phyloP scores from a whole-genome alignment of 352 stramenopile genomes.

The Pythium brachiatum region DNA sequence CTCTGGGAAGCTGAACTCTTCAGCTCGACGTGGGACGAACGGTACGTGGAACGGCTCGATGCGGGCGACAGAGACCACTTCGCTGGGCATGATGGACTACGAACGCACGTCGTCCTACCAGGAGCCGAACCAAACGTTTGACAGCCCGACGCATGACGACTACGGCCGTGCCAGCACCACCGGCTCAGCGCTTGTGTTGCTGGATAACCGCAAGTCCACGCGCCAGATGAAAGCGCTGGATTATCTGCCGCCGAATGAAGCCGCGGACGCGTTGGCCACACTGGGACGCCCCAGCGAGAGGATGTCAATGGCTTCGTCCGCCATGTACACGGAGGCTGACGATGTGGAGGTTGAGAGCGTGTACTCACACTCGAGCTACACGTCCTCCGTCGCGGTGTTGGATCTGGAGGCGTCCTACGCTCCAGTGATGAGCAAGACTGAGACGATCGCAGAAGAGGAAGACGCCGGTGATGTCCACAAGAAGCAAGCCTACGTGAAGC shows the following conservation, averaged over 20 bases:
- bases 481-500: neutral
- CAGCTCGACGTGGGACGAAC: constrained; percentile 18
- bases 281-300: neutral
- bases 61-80: constrained; percentile 43
- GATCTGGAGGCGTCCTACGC: constrained; percentile 36
- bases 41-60: constrained; percentile 22
- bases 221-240: constrained; percentile 24
- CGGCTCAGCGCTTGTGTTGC: constrained; percentile 21
- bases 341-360: constrained; percentile 20
- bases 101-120: constrained; percentile 36
- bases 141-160: neutral
- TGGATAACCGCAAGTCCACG: constrained; percentile 20
- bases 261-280: neutral
- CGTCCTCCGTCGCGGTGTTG: constrained; percentile 58
- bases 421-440: constrained; percentile 16
- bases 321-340: constrained; percentile 18
- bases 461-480: neutral
- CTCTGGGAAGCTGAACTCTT: neutral
- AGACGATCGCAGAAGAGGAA: constrained; percentile 18
- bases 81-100: constrained; percentile 41
- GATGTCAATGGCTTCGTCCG: constrained; percentile 16
- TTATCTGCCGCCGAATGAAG: constrained; percentile 14
- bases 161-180: constrained; percentile 11
- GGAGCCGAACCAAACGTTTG: constrained; percentile 6
- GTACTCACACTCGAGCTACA: constrained; percentile 36